These are phyloP conservation scores for Pterothamnion heteromorphum DNA, from an alignment of 31 red algal species.

Conservation along the genomic window DNA sequence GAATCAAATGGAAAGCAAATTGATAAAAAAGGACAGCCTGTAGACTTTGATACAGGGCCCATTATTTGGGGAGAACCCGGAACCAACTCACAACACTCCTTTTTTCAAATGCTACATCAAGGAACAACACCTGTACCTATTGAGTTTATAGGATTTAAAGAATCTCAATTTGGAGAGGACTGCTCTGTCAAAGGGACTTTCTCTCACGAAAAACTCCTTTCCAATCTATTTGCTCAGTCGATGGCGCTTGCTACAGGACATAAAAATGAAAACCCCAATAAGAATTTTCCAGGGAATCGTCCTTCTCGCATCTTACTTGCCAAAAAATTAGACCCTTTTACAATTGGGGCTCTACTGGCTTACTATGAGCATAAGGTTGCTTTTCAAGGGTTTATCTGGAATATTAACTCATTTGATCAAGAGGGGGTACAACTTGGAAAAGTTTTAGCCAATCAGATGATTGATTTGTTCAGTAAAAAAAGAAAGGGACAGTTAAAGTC, in stretches of 20 bases:
- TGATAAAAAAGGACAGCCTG: slow-evolving; percentile 58
- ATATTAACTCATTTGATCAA: slow-evolving; percentile 98
- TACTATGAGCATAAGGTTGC: slow-evolving; percentile 93
- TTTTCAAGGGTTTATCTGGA: slow-evolving; percentile 96
- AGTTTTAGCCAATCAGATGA: too few species aligned
- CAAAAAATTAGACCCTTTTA: slow-evolving; percentile 69
- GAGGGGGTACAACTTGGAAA: slow-evolving; percentile 98
- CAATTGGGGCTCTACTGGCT: slow-evolving; percentile 76
- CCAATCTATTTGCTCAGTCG: slow-evolving; percentile 96
- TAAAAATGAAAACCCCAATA: slow-evolving; percentile 81
- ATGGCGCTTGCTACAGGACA: slow-evolving; percentile 41
- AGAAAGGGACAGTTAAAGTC: too few species aligned
- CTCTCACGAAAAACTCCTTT: slow-evolving; percentile 94
- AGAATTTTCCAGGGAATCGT: slow-evolving; percentile 80
- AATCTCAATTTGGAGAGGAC: slow-evolving; percentile 73
- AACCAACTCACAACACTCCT: slow-evolving; percentile 96
- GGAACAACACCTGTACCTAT: slow-evolving; percentile 82
- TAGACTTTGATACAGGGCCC: slow-evolving; percentile 78
- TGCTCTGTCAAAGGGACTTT: slow-evolving; percentile 74
- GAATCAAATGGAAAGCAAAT: slow-evolving; percentile 95
- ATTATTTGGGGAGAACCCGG: slow-evolving; percentile 98
- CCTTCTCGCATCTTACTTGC: slow-evolving; percentile 75
- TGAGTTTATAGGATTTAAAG: slow-evolving; percentile 93
- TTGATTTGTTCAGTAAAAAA: too few species aligned
- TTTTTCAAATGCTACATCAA: slow-evolving; percentile 96